Base-by-base conservation (phyloP, 768 basidiomycete species). In the Auriculariales sp. region DNA sequence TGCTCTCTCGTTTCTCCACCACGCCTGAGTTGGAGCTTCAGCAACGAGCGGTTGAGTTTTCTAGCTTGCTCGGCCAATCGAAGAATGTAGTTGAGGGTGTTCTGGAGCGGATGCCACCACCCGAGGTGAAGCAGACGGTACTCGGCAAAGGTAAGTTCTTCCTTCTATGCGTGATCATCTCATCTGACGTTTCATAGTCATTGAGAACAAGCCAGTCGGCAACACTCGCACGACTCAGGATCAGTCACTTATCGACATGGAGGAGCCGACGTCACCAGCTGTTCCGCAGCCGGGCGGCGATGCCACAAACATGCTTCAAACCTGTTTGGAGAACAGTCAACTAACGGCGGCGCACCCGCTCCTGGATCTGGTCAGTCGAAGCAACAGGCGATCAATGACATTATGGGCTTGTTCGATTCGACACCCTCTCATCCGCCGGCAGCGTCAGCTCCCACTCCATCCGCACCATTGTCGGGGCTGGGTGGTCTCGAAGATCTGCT, bases 91-190 rank as follows among this genome's bases (percentile, higher is more conserved):
- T 81, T 4, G 79, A 85, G n/a, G 95, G 94, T 31, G 91, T 99
- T 1, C 64, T 98, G 52, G 95, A 99, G 68, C 77, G 91, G 49
- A 99, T 99, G 95, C 95, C 95, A n/a, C 86, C 90, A 4, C 95
- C 95, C 2, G 95, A 99, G 63, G 67, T 98, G 55, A 95, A 93
- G 67, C 83, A 86, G n/a, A 97, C 94, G 2, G 87, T 98, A 2
- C 85, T 94, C 74, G 95, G 90, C 42, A 75, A 84, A 52, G 87
- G 91, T 93, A 56, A 55, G 78, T 67, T 12, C 14, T 25, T 12
- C 31, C 0, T 35, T 25, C 25, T 24, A 45, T 12, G 50, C 19
- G 34, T 47, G 4, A 6, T 49, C 31, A n/a, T 28, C 22, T n/a
- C 39, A 63, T 15, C 55, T 25, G 4, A 11, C 52, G 44, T 49